Percentiles rank a stretch among this genome's conserved stretches.
phyloP scores from a whole-genome alignment of 2,329 filamentous ascomycete genomes.

The Botrytis cinerea region DNA sequence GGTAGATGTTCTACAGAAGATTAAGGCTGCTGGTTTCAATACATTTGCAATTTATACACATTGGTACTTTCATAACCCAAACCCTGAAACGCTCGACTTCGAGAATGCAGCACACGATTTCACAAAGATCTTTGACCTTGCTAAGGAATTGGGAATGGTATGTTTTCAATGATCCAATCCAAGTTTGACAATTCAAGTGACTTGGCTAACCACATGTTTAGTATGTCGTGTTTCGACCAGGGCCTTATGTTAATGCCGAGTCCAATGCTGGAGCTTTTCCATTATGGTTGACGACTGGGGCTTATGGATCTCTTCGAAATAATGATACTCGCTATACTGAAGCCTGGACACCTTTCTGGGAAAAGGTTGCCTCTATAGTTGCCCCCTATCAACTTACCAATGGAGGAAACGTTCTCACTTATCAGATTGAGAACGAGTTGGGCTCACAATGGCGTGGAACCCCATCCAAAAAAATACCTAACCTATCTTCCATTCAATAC shows the following conservation, averaged over 20 bases:
- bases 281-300: conserved; percentile 62
- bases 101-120: conserved; percentile 59
- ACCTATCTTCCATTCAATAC: conserved; percentile 53
- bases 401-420: conserved; percentile 57
- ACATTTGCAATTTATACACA: conserved; percentile 76
- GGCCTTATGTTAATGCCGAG: conserved; percentile 67
- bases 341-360: conserved; percentile 57
- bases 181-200: neutral
- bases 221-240: conserved; percentile 65
- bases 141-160: conserved; percentile 70
- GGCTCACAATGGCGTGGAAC: conserved; percentile 47
- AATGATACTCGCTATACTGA: conserved; percentile 54
- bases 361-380: conserved; percentile 52
- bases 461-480: conserved; percentile 48
- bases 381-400: conserved; percentile 57
- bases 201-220: neutral
- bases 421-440: conserved; percentile 60
- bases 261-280: conserved; percentile 63
- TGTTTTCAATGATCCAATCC: neutral
- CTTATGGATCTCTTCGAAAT: conserved; percentile 54
- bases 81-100: conserved; percentile 70
- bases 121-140: conserved; percentile 71
- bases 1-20: conserved; percentile 77
- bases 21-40: conserved; percentile 74
- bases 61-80: conserved; percentile 62